Base-by-base conservation (phyloP, 1,139 yeast genomes). In the Hanseniaspora uvarum region DNA sequence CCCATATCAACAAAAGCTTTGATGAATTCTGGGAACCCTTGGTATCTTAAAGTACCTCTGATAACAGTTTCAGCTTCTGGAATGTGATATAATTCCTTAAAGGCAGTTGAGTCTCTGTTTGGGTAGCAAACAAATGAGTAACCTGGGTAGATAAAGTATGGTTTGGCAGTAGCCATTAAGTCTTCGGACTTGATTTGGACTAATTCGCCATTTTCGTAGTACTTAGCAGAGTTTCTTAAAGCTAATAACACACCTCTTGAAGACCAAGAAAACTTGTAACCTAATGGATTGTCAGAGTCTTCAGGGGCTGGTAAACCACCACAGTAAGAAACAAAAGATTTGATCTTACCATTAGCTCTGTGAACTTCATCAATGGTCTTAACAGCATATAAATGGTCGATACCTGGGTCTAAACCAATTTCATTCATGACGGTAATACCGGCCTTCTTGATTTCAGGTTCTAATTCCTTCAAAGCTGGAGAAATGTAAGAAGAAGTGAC, bases 291-390 rank as follows among this genome's bases (percentile, higher is more conserved):
- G 73, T 87, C 95, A 36, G 97, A 89, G 70, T 82, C 80, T 74
- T 92, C 97, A 60, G 98, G 97, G 31, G 98, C 94, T 62, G 97
- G 97, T 66, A 92, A 78, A 63, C 98, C 98, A 72, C 98, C 98
- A 73, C 98, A 92, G 81, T 87, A 92, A 12, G 96, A 86, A 64
- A 89, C 75, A 80, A 92, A 92, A 24, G 95, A 83, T 68, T 79
- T 85, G 72, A 92, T 86, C 75, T 92, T 86, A 69, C 98, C 98
- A 61, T 88, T 88, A 39, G 78, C 78, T 61, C 77, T 74, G 75
- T 92, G 98, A 57, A 92, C 97, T 73, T 92, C 98, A 69, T 87
- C 95, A 68, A 92, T 86, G 62, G 97, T 86, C 80, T 92, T 92
- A 68, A 92, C 94, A 55, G 98, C 98, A 68, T 92, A 92, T 71